phyloP scores from a whole-genome alignment of 768 basidiomycete species.

The Cubamyces sp. region DNA sequence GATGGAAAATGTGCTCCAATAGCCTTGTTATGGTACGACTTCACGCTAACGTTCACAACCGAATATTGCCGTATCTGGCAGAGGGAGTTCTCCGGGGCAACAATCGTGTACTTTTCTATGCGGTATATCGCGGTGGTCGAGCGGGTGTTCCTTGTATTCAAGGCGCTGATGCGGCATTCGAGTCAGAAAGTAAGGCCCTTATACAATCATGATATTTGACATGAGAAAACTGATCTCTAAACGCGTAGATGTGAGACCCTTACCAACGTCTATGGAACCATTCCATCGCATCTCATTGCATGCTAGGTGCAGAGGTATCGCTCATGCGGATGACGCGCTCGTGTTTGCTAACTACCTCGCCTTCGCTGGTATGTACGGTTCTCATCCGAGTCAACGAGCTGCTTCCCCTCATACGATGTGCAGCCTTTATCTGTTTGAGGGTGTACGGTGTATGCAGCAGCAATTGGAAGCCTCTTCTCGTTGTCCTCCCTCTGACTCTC shows the following conservation, averaged over 20 bases:
- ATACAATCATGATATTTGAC: not conserved
- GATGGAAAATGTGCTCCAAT: not conserved
- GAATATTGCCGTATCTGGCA: conserved; percentile 13
- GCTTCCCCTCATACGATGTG: no score
- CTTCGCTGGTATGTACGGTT: not conserved
- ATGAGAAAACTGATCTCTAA: no score
- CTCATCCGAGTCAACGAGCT: no score
- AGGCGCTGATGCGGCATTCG: not conserved
- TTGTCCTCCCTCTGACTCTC: conserved; percentile 18
- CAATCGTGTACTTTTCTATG: conserved; percentile 2
- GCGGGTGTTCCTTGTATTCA: conserved; percentile 7
- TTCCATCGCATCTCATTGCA: not conserved
- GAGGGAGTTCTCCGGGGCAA: conserved; percentile 10
- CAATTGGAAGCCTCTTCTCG: conserved; percentile 23
- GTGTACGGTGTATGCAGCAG: conserved; percentile 24
- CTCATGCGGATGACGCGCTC: not conserved
- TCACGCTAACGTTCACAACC: not conserved
- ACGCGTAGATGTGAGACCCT: no score
- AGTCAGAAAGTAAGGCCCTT: not conserved
- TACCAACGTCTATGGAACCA: no score
- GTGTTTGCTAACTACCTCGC: conserved; percentile 8
- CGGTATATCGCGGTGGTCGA: conserved; percentile 10
- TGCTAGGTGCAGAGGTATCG: not conserved
- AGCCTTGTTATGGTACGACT: conserved; percentile 14
- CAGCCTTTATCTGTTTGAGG: conserved; percentile 13